Evolutionary conservation across 2,329 filamentous ascomycete species (phyloP), one percentile per base, ranked within the genome.

Genomic region (Leptographium radiaticola): DNA sequence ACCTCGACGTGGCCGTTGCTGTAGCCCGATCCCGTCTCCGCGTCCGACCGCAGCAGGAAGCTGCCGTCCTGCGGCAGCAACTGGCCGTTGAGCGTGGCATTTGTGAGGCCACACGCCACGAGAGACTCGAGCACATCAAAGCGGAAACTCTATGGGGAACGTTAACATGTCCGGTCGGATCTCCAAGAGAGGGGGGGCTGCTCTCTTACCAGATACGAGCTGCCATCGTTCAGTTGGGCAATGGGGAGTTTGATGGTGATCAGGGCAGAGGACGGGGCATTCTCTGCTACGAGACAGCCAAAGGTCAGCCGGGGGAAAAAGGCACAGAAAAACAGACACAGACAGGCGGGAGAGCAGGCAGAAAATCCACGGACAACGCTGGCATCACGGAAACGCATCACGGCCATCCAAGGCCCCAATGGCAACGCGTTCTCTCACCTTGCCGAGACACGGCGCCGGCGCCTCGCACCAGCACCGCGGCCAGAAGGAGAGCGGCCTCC

Each of bases 61-160:
- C 36, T 20, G 49, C 74, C 74, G 45, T 68, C 65, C 55, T 71
- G 70, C 16, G 64, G 57, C 6, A 78, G 65, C 6, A 62, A 42
- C 55, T 73, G 68, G 55, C 70, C 72, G 61, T 76, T 72, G 55
- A 79, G 61, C 18, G 68, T 71, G 55, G 77, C 65, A 58, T 73
- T 74, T 57, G 68, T 70, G 60, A 65, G 66, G 3, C 70, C 74
- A 59, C 76, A 79, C 31, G 70, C 65, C n/a, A 68, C 62, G 11
- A 65, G 64, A 11, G 74, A 72, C 55, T 73, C 69, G 36, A 70
- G 62, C 40, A 78, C 64, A 57, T 75, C 68, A 48, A 79, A 61
- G 47, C 67, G 67, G 49, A 78, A 64, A 44, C 64, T 64, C 67
- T 70, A 50, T 5, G 34, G 7, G 9, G 12, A 13, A 10, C 13